phyloP scores from a whole-genome alignment of 2,329 filamentous ascomycete species.

The Metarhizium guizhouense region DNA sequence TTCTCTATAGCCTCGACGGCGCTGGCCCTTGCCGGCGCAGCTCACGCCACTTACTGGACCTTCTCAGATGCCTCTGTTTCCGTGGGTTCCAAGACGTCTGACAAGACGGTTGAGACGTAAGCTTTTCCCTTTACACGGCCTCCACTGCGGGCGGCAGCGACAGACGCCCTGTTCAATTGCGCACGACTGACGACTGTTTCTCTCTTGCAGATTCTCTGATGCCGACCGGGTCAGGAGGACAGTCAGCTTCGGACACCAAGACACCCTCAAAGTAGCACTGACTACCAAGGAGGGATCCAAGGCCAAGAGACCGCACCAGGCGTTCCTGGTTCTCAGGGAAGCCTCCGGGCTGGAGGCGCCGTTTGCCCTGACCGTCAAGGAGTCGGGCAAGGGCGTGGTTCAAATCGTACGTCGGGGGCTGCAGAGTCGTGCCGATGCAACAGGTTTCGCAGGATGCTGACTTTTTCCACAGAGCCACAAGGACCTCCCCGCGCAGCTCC shows the following conservation, averaged over 20 bases:
- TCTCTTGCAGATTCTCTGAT: conserved; percentile 42
- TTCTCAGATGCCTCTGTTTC: conserved; percentile 66
- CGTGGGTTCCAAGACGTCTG: conserved; percentile 56
- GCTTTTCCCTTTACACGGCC: background rate
- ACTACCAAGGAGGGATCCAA: conserved; percentile 73
- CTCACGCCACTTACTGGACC: conserved; percentile 53
- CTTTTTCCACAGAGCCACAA: conserved; percentile 59
- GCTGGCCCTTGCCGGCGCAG: conserved; percentile 40
- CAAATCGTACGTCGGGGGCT: conserved; percentile 64
- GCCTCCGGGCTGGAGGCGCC: conserved; percentile 74
- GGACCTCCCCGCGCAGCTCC: conserved; percentile 79
- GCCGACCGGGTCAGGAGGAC: conserved; percentile 53
- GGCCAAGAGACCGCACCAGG: conserved; percentile 83
- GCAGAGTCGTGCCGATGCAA: background rate
- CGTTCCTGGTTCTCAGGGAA: conserved; percentile 79
- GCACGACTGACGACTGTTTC: background rate
- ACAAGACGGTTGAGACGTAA: conserved; percentile 58
- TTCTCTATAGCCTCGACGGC: conserved; percentile 27
- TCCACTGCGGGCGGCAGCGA: too few species aligned
- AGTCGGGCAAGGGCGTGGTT: conserved; percentile 76
- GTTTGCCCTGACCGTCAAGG: conserved; percentile 75
- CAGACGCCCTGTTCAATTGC: background rate
- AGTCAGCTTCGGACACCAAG: conserved; percentile 55
- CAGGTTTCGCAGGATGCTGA: background rate
- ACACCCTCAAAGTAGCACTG: conserved; percentile 73